Base-by-base conservation (phyloP, 345 rosid species). In the Schrenkiella parvula region DNA sequence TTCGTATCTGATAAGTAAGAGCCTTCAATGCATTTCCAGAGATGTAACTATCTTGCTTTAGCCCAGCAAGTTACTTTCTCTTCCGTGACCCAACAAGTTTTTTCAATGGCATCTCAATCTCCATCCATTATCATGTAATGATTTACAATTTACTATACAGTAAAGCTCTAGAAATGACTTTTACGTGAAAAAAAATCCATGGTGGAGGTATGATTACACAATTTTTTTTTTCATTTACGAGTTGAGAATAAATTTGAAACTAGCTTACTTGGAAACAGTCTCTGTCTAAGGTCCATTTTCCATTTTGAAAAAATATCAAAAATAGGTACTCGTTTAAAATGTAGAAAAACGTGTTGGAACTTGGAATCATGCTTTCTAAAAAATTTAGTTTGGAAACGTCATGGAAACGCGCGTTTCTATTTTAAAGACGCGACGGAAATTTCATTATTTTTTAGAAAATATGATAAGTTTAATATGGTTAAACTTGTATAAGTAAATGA, bases 121-220 rank as follows among this genome's bases (percentile, higher is more conserved):
- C 26, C 35, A 52, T 62, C 35, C 39, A 46, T 47, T 47, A 44
- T 70, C 38, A 17, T 51, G 13, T 25, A 62, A 42, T 26, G 12
- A 52, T 42, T 3, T 15, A 13, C 22, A 6, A 4, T 41, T 19
- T 42, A n/a, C 44, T 42, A 41, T 12, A 19, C 12, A 31, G 26
- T 41, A 60, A 71, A 60, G 42, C 32, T 71, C 68, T 26, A 13
- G n/a, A 4, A 15, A 38, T 12, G 51, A 31, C 70, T 43, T 51
- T 72, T 70, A 53, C 57, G 76, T 53, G 57, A 54, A 58, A 38
- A 38, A 31, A 71, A 58, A 59, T 17, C 15, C 18, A 57, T 44
- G 65, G 41, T 57, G 25, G 32, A 26, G 4, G 18, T 46, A 28
- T 5, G 18, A 43, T 39, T 39, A 42, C 37, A 70, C 46, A 15